A percentile compares a stretch with the other conserved stretches of the same genome.
phyloP scores from a whole-genome alignment of 2,329 filamentous ascomycete genomes.

The Fusarium luffae region DNA sequence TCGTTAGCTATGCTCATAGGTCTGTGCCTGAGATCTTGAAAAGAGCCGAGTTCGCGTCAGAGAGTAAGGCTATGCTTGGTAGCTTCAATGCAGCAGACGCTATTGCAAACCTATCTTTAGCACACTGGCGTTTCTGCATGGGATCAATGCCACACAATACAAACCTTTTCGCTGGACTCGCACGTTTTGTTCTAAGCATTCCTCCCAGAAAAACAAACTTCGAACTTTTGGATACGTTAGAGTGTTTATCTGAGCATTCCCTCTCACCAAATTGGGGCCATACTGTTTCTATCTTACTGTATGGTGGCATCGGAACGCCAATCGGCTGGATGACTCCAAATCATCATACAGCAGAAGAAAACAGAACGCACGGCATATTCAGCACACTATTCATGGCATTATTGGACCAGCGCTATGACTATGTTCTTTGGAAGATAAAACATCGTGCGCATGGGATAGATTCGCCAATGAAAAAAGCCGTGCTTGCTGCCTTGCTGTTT shows the following conservation, averaged over 20 bases:
- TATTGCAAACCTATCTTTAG: fast-evolving
- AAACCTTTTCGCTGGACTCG: fast-evolving
- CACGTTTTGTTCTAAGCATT: no score
- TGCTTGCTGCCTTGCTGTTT: not conserved
- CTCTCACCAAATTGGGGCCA: no score
- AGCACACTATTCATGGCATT: no score
- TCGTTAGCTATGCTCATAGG: not conserved
- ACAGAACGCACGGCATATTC: fast-evolving
- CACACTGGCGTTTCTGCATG: not conserved
- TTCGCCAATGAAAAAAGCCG: fast-evolving
- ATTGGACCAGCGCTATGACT: not conserved
- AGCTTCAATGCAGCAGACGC: not conserved
- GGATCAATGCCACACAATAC: fast-evolving
- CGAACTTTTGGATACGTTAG: fast-evolving
- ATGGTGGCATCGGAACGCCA: no score
- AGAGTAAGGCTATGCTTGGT: fast-evolving
- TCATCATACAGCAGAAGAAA: fast-evolving
- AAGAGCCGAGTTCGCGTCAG: fast-evolving
- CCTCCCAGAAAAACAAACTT: no score
- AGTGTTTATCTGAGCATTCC: not conserved
- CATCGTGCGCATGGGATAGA: not conserved
- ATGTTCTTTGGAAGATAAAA: not conserved
- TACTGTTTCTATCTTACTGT: no score
- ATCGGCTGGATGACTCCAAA: no score
- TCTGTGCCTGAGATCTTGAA: not conserved